Conservation (phyloP, 2,329 filamentous ascomycete genomes). For the Pleoardoris graminearum region DNA sequence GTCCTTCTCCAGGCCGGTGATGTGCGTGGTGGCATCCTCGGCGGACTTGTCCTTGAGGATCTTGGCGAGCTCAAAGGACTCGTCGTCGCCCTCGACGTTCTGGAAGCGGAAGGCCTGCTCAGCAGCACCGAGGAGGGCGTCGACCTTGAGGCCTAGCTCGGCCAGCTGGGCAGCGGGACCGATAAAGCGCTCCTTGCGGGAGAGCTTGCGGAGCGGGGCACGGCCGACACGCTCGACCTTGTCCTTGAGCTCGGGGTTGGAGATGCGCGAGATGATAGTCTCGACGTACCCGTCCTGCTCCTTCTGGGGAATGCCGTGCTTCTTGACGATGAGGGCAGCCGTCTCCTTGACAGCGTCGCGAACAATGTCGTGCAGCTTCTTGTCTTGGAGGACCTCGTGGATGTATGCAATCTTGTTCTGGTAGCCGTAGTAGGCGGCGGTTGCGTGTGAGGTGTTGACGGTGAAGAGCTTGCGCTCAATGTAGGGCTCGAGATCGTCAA, state of each 20-base stretch:
- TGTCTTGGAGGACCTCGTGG: slow-evolving; percentile 83
- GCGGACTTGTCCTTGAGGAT: slow-evolving; percentile 76
- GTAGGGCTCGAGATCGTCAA: slow-evolving; percentile 87
- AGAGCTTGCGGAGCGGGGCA: slow-evolving; percentile 89
- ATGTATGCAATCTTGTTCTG: slow-evolving; percentile 83
- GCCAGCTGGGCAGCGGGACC: slow-evolving; percentile 88
- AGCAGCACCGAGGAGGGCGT: slow-evolving; percentile 75
- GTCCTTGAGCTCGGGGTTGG: slow-evolving; percentile 91
- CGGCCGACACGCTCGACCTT: slow-evolving; percentile 93
- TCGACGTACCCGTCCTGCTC: slow-evolving; percentile 87
- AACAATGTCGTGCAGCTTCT: slow-evolving; percentile 78
- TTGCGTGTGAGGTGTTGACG: slow-evolving; percentile 97
- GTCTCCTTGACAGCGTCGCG: slow-evolving; percentile 82
- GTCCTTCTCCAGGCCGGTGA: slow-evolving; percentile 76
- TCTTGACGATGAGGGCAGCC: slow-evolving; percentile 79
- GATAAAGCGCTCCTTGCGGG: slow-evolving; percentile 94
- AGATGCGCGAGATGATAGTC: slow-evolving; percentile 89
- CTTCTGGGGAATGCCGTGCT: slow-evolving; percentile 75
- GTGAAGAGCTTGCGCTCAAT: slow-evolving; percentile 99
- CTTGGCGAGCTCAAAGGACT: slow-evolving; percentile 82
- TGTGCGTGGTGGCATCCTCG: slow-evolving; percentile 74
- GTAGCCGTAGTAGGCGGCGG: slow-evolving; percentile 93
- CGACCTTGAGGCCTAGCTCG: slow-evolving; percentile 73
- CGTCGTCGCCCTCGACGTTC: slow-evolving; percentile 87
- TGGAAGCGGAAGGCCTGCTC: slow-evolving; percentile 97